phyloP scores from a whole-genome alignment of 306 rosid species.

The Sphenostylis stenocarpa region DNA sequence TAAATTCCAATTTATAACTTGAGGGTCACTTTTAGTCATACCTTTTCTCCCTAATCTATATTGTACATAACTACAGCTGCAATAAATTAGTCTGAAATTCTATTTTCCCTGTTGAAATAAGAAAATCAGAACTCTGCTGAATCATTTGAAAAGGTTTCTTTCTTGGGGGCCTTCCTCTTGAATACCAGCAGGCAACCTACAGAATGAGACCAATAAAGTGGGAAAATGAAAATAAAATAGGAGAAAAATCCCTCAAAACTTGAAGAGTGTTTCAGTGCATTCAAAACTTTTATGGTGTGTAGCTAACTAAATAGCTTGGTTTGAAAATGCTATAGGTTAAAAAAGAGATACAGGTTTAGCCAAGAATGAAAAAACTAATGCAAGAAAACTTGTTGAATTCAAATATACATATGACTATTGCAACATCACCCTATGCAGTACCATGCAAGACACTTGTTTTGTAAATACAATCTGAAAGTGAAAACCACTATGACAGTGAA shows the following conservation, averaged over 20 bases:
- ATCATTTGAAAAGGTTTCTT: constrained; percentile 64
- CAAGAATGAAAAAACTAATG: background rate
- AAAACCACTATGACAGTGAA: background rate
- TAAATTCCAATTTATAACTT: background rate
- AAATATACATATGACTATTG: background rate
- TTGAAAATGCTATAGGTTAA: background rate
- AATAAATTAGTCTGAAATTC: constrained; percentile 41
- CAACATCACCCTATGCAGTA: constrained; percentile 4
- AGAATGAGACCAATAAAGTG: background rate
- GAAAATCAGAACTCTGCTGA: constrained; percentile 43
- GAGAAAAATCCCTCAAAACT: background rate
- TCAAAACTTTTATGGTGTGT: background rate
- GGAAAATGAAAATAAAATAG: background rate
- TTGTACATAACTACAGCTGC: constrained; percentile 50
- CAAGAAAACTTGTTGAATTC: constrained; percentile 16
- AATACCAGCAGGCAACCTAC: constrained; percentile 66
- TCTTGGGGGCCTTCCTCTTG: constrained; percentile 62
- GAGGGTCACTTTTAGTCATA: constrained; percentile 31
- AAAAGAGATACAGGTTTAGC: background rate
- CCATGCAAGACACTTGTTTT: background rate
- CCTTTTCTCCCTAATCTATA: constrained; percentile 31
- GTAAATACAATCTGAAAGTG: background rate
- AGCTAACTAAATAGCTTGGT: background rate
- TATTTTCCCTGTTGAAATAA: constrained; percentile 32
- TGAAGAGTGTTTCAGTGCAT: background rate